These are phyloP conservation scores for Aspergillus saccharolyticus DNA, from an alignment of 495 filamentous ascomycete genomes.

Conservation along the genomic window DNA sequence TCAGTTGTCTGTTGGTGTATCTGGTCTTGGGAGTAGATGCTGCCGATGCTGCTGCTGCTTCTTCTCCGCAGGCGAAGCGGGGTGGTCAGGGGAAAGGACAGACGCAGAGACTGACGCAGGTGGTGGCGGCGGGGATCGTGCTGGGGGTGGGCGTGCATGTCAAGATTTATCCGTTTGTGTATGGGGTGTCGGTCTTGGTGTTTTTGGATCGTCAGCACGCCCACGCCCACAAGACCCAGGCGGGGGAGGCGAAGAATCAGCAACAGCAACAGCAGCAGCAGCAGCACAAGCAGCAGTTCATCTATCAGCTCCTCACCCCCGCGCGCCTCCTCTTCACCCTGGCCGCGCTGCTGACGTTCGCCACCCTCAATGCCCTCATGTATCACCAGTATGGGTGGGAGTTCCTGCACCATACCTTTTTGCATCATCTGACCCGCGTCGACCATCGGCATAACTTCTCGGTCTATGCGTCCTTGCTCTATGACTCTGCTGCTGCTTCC, in stretches of 20 bases:
- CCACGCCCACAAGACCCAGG: too few species aligned
- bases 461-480: slow-evolving; percentile 87
- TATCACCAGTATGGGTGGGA: slow-evolving; percentile 63
- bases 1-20: slow-evolving; percentile 79
- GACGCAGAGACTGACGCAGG: slow-evolving; percentile 14
- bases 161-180: slow-evolving; percentile 98
- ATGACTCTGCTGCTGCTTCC: slow-evolving; percentile 64
- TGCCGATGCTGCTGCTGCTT: too few species aligned
- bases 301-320: slow-evolving; percentile 50
- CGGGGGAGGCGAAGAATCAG: too few species aligned
- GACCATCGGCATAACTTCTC: slow-evolving; percentile 99
- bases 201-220: slow-evolving; percentile 64
- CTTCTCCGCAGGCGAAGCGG: too few species aligned
- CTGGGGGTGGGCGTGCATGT: slow-evolving; percentile 87
- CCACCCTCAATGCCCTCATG: slow-evolving; percentile 69
- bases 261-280: not conserved
- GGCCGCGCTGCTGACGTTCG: slow-evolving; percentile 65
- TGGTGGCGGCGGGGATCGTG: slow-evolving; percentile 65
- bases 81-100: slow-evolving; percentile 29
- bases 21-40: slow-evolving; percentile 49
- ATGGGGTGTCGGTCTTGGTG: slow-evolving; percentile 80
- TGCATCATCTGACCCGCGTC: slow-evolving; percentile 87
- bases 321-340: slow-evolving; percentile 57
- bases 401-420: slow-evolving; percentile 84
- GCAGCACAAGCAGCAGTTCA: slow-evolving; percentile 2